Conservation (phyloP, 192 early-diverging fungal genomes). For the Funneliformis geosporum region DNA sequence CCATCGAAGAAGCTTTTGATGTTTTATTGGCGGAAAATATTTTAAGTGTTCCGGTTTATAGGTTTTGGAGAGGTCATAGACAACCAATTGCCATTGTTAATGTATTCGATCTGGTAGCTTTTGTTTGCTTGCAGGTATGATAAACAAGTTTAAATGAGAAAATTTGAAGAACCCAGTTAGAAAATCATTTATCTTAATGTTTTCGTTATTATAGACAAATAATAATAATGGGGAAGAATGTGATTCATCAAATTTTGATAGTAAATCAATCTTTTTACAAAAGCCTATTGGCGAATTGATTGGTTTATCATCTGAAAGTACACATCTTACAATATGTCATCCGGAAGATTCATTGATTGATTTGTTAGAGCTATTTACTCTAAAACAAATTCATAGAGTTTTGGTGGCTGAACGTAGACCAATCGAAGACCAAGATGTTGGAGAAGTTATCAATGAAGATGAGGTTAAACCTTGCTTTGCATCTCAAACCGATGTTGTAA, state of each 20-base stretch:
- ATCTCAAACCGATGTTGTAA: conserved; percentile 57
- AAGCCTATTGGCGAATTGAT: conserved; percentile 22
- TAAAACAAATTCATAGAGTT: conserved; percentile 48
- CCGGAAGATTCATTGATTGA: conserved; percentile 28
- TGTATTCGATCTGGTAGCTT: conserved; percentile 50
- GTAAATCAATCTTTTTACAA: conserved; percentile 17
- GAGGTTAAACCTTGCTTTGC: conserved; percentile 39
- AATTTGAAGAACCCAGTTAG: not conserved
- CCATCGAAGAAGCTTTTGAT: conserved; percentile 60
- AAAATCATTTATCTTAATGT: not conserved
- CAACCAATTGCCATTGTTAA: conserved; percentile 55
- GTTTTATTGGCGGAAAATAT: conserved; percentile 52
- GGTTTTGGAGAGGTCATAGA: conserved; percentile 39
- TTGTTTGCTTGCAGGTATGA: conserved; percentile 40
- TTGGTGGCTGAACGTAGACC: conserved; percentile 45
- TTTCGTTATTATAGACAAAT: not conserved
- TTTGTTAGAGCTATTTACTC: conserved; percentile 42
- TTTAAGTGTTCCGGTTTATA: conserved; percentile 58
- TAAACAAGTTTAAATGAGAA: not conserved
- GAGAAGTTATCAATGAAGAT: conserved; percentile 29
- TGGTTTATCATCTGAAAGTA: conserved; percentile 25
- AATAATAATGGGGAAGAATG: not conserved
- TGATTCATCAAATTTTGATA: not conserved
- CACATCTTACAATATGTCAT: conserved; percentile 26
- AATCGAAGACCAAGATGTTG: conserved; percentile 22